A percentile compares a stretch with the other conserved stretches of the same genome.
phyloP scores from a whole-genome alignment of 768 basidiomycete species.

The Suillus tomentosus region DNA sequence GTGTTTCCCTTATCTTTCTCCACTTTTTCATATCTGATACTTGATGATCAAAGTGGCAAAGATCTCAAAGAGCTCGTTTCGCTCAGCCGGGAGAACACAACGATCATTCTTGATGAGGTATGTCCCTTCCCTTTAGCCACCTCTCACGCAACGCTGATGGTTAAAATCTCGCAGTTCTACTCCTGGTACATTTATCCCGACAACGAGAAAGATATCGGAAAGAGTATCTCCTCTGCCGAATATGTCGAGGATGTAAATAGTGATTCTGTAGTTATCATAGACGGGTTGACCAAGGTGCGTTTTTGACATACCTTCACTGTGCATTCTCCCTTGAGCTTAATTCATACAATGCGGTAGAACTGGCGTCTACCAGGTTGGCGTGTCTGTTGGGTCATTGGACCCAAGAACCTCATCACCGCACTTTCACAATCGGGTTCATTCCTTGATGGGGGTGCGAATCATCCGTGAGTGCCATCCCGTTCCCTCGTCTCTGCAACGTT shows the following conservation, averaged over 20 bases:
- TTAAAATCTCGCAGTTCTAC: conserved; percentile 65
- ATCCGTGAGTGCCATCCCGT: conserved; percentile 59
- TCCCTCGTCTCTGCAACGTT: conserved; percentile 5
- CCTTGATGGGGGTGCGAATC: conserved; percentile 93
- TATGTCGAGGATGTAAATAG: conserved; percentile 87
- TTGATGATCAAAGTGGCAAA: conserved; percentile 54
- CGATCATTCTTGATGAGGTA: conserved; percentile 84
- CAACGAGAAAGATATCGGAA: conserved; percentile 68
- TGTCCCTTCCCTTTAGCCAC: conserved; percentile 1
- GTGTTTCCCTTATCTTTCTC: conserved; percentile 15
- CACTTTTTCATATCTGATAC: conserved; percentile 13
- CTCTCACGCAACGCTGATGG: not conserved
- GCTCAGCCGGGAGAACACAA: conserved; percentile 75
- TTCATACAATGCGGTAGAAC: conserved; percentile 51
- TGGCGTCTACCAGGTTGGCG: conserved; percentile 97
- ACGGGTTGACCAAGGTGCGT: conserved; percentile 86
- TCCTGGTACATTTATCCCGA: conserved; percentile 96
- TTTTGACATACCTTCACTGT: not conserved
- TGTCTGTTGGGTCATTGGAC: conserved; percentile 91
- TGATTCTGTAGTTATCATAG: conserved; percentile 83
- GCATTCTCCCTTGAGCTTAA: conserved; percentile 20
- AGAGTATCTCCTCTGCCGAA: conserved; percentile 78
- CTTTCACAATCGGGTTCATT: conserved; percentile 93
- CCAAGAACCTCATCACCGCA: conserved; percentile 84
- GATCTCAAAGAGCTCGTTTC: conserved; percentile 81